Conservation (phyloP, 441 rosid genomes). For the Erysimum cheiri region DNA sequence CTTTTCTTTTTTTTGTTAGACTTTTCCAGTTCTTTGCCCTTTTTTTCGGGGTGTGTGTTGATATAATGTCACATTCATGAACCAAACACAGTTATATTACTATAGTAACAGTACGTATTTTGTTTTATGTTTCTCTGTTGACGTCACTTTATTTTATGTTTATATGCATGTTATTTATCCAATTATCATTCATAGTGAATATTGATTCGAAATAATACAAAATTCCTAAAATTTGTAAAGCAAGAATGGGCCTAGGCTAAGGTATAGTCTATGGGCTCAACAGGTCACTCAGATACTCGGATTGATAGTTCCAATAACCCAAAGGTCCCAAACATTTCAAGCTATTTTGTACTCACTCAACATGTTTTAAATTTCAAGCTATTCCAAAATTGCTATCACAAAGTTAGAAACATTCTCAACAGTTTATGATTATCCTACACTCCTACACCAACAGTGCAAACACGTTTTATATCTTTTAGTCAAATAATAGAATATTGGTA, state of each 20-base stretch:
- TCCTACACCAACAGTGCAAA: conserved; percentile 26
- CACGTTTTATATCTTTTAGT: conserved; percentile 14
- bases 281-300: not conserved
- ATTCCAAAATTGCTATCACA: not conserved
- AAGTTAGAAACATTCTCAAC: not conserved
- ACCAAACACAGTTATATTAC: conserved; percentile 18
- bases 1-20: not conserved
- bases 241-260: conserved; percentile 1
- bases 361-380: not conserved
- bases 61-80: conserved; percentile 38
- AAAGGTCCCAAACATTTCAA: not conserved
- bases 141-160: conserved; percentile 4
- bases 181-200: not conserved
- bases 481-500: conserved; percentile 6
- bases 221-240: not conserved
- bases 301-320: not conserved
- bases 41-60: conserved; percentile 31
- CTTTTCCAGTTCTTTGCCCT: conserved; percentile 24
- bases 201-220: too few species aligned
- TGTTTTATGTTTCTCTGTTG: not conserved
- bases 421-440: conserved; percentile 7
- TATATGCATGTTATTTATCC: not conserved
- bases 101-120: conserved; percentile 15
- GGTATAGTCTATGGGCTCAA: not conserved
- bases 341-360: not conserved